Evolutionary conservation across 2,329 filamentous ascomycete genomes (phyloP).

Genomic region (Beauveria medogensis): DNA sequence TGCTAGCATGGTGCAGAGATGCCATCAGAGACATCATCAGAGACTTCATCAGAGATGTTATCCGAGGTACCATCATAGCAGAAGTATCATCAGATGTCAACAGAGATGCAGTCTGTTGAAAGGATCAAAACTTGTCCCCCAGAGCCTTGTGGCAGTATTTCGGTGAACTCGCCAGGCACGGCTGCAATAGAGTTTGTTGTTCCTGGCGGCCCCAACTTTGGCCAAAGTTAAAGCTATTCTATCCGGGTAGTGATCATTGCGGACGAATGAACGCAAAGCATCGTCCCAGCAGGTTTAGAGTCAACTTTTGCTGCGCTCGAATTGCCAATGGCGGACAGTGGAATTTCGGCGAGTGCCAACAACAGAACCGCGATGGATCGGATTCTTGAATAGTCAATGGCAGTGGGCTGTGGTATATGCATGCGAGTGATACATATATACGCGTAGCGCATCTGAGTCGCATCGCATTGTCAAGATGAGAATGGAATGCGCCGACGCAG

Average conservation of each 20-base stretch:
- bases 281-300: no score
- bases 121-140: no score
- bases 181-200: neutral
- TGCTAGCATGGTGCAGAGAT: neutral
- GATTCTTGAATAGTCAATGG: neutral
- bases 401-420: neutral
- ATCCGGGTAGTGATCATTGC: no score
- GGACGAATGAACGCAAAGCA: neutral
- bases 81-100: neutral
- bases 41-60: no score
- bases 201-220: neutral
- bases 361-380: neutral
- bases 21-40: neutral
- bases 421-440: neutral
- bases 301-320: neutral
- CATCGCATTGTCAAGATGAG: neutral
- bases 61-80: no score
- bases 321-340: neutral
- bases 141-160: neutral
- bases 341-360: neutral
- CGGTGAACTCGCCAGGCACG: neutral
- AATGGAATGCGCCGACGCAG: neutral
- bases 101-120: neutral
- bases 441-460: neutral
- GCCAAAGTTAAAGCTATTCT: neutral